Conservation (phyloP, 306 rosid species). For the peach (Prunus persica) region Prunus_persica_NCBIv2 NC_034016.1:19363501-19364000, state of each 20-base stretch:
- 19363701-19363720: conserved; percentile 37
- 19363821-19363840: not conserved
- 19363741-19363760: not conserved
- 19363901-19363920: conserved; percentile 26
- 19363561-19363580: not conserved
- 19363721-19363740: not conserved
- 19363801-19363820: no score
- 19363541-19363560: not conserved
- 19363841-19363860: not conserved
- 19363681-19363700: conserved; percentile 41
- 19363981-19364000: conserved; percentile 42
- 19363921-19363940: conserved; percentile 30
- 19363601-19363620: not conserved
- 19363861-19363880: conserved; percentile 38
- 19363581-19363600: no score
- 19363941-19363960: no score
- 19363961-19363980: conserved; percentile 23
- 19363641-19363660: not conserved
- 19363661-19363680: conserved; percentile 28
- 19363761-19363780: no score
- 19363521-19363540: conserved; percentile 26
- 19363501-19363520: conserved; percentile 36
- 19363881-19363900: conserved; percentile 31
- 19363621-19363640: not conserved
- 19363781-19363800: no score